Evolutionary conservation across 257 asterid genomes (phyloP).

Genomic region (Solanum rostratum): DNA sequence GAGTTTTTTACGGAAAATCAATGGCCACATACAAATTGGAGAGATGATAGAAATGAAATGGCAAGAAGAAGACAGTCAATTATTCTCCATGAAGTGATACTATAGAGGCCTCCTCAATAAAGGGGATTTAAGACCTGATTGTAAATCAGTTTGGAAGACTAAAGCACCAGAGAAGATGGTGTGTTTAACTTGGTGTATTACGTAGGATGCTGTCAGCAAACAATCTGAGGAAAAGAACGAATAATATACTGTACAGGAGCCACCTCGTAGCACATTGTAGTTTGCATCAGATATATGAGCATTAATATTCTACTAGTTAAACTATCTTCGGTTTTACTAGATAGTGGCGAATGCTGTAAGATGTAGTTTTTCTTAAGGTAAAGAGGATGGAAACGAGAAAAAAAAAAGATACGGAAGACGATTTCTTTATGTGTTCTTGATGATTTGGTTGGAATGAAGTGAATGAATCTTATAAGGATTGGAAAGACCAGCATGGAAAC

Average conservation of each 20-base stretch:
- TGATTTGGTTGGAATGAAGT: not conserved
- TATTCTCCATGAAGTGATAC: not conserved
- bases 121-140: not conserved
- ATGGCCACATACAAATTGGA: not conserved
- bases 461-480: not conserved
- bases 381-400: not conserved
- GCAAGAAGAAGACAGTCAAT: not conserved
- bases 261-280: not conserved
- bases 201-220: not conserved
- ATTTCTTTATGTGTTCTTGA: not conserved
- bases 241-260: not conserved
- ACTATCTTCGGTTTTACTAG: not conserved
- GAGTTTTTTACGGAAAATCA: not conserved
- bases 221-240: not conserved
- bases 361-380: not conserved
- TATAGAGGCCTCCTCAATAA: not conserved
- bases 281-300: not conserved
- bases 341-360: not conserved
- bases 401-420: not conserved
- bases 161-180: not conserved
- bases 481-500: not conserved
- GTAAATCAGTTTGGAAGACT: not conserved
- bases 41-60: not conserved
- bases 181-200: not conserved
- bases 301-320: not conserved